These are phyloP conservation scores for Nothomitra cinnamomea DNA, from an alignment of 2,329 filamentous ascomycete genomes.

Conservation along the genomic window DNA sequence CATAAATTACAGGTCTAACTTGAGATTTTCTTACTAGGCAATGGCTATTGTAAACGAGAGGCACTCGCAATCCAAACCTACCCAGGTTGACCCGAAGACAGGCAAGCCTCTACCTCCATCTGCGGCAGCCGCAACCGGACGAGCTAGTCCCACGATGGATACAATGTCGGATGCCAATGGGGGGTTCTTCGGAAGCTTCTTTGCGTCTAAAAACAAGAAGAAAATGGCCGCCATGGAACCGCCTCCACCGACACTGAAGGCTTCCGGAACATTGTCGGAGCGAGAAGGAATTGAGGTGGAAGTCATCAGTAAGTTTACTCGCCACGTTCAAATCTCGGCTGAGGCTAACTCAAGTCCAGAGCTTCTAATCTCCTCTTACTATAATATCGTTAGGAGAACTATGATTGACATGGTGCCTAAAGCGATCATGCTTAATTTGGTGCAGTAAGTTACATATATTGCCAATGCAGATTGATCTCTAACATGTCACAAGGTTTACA, in stretches of 20 bases:
- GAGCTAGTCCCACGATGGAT: slow-evolving; percentile 54
- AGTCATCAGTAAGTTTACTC: slow-evolving; percentile 65
- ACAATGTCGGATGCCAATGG: slow-evolving; percentile 36
- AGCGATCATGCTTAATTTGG: slow-evolving; percentile 93
- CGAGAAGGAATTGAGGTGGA: slow-evolving; percentile 93
- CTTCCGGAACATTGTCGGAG: slow-evolving; percentile 82
- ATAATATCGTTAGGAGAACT: slow-evolving; percentile 92
- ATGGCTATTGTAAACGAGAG: slow-evolving; percentile 98
- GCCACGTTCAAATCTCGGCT: background rate
- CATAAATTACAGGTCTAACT: background rate
- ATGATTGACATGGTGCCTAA: slow-evolving; percentile 99
- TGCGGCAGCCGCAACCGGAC: slow-evolving; percentile 42
- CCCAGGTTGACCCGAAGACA: slow-evolving; percentile 95
- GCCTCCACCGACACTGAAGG: slow-evolving; percentile 82
- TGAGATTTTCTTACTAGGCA: slow-evolving; percentile 32
- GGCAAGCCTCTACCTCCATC: slow-evolving; percentile 70
- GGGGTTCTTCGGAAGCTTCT: slow-evolving; percentile 97
- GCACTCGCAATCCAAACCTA: slow-evolving; percentile 63
- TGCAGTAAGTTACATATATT: slow-evolving; percentile 49
- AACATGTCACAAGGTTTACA: slow-evolving; percentile 44
- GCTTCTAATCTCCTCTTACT: slow-evolving; percentile 90
- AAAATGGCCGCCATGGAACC: slow-evolving; percentile 99
- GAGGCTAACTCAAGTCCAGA: slow-evolving; percentile 33
- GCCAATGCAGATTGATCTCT: background rate
- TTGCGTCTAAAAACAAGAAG: slow-evolving; percentile 99